Evolutionary conservation across 2,329 filamentous ascomycete genomes (phyloP).

Genomic region (Scortechinia acanthostroma): DNA sequence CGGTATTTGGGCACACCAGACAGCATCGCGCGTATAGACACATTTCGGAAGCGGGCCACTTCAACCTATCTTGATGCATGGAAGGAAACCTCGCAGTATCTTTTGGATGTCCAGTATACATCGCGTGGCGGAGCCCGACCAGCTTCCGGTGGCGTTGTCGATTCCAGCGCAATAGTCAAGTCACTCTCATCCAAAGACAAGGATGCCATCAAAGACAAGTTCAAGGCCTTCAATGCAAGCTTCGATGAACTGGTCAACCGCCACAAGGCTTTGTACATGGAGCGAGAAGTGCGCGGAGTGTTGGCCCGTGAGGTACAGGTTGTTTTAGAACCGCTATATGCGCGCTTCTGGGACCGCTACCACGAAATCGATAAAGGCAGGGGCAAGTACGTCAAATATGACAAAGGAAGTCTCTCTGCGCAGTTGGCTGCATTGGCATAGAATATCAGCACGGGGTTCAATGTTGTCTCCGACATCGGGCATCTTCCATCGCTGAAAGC

Average conservation of each 20-base stretch:
- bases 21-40: background rate
- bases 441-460: too few species aligned
- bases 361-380: constrained; percentile 71
- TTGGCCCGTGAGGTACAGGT: constrained; percentile 57
- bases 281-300: constrained; percentile 55
- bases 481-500: too few species aligned
- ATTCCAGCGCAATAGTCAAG: constrained; percentile 59
- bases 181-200: constrained; percentile 60
- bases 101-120: constrained; percentile 65
- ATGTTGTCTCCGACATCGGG: too few species aligned
- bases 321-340: constrained; percentile 66
- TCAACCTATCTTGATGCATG: constrained; percentile 48
- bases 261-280: constrained; percentile 62
- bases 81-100: constrained; percentile 56
- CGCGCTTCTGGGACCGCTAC: constrained; percentile 68
- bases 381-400: constrained; percentile 72
- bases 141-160: constrained; percentile 40
- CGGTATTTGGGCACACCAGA: background rate
- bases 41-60: background rate
- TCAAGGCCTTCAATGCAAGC: constrained; percentile 61
- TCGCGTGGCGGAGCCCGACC: constrained; percentile 46
- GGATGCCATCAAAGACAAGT: constrained; percentile 71
- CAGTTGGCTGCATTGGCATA: background rate
- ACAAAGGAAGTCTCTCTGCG: constrained; percentile 34
- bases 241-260: constrained; percentile 63